Base-by-base conservation (phyloP, 176 grass and related monocot species). In the Guadua angustifolia region DNA sequence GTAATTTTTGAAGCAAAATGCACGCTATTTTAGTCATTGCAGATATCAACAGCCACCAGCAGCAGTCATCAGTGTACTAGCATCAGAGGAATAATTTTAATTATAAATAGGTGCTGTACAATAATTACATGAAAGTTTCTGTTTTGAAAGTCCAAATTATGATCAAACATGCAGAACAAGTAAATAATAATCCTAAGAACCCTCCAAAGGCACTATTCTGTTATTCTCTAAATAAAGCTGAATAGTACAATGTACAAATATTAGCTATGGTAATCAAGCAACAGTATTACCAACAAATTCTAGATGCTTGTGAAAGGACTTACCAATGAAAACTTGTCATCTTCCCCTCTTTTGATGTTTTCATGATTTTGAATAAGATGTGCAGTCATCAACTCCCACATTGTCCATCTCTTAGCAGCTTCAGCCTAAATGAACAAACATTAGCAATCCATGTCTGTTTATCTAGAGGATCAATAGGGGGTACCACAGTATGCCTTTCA, bases 381-480 rank as follows among this genome's bases (percentile, higher is more conserved):
- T 16, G 93, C 93, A 75, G 93, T 99, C 93, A 99, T 91, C 93
- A 99, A 77, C 74, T 99, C 93, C 96, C 93, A 99, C 65, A 87
- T 90, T 29, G 96, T 99, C 96, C 96, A 99, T 79, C 89, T 88
- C 84, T 94, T 99, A 22, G 96, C 96, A 85, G 93, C 96, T 67
- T 83, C 75, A 86, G 72, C 51, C 96, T 99, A 91, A 85, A 29
- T 29, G 29, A 32, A 75, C 39, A 85, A 75, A 29, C 3, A 63
- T 29, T 29, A 29, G 29, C 29, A 29, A 29, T 29, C 29, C 39
- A 52, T 53, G 13, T 46, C 17, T 35, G 43, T 62, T 89, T 60
- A 63, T 55, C 43, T 8, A 66, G 59, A 60, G 24, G 72, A 79
- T 18, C n/a, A 67, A 33, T 26, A 12, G 2, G 61, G 5, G 4